Evolutionary conservation across 306 rosid species (phyloP).

Genomic region (Sicyos baderoa): DNA sequence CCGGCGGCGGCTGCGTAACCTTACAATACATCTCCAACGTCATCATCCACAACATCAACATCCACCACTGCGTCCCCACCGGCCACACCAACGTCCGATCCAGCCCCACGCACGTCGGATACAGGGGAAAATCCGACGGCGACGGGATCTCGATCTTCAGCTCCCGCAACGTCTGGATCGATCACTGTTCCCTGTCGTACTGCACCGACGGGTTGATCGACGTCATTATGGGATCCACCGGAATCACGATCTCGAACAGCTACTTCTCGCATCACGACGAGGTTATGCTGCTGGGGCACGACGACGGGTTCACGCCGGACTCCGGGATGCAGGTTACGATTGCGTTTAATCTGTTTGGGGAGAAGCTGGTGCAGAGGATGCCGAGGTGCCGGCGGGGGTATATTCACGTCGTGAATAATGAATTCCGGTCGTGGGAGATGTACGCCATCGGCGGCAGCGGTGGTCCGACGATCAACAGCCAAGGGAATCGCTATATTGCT

Average conservation of each 20-base stretch:
- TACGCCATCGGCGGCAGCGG: conserved; percentile 96
- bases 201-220: conserved; percentile 81
- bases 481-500: conserved; percentile 90
- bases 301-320: conserved; percentile 45
- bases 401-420: conserved; percentile 83
- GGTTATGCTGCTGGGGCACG: conserved; percentile 80
- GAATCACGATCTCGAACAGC: conserved; percentile 60
- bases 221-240: conserved; percentile 89
- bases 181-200: conserved; percentile 64
- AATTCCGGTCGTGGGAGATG: conserved; percentile 91
- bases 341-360: conserved; percentile 83
- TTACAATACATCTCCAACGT: conserved; percentile 70
- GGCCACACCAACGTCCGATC: conserved; percentile 64
- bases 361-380: conserved; percentile 80
- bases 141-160: conserved; percentile 78
- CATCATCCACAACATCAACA: conserved; percentile 74
- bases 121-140: conserved; percentile 70
- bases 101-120: conserved; percentile 69
- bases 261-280: conserved; percentile 81
- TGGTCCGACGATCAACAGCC: conserved; percentile 82
- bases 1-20: conserved; percentile 88
- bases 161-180: conserved; percentile 75
- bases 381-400: conserved; percentile 79
- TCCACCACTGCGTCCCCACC: conserved; percentile 76
- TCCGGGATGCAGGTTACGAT: conserved; percentile 90